These are phyloP conservation scores for Pseudonectria buxi DNA, from an alignment of 2,329 filamentous ascomycete genomes.

Conservation along the genomic window DNA sequence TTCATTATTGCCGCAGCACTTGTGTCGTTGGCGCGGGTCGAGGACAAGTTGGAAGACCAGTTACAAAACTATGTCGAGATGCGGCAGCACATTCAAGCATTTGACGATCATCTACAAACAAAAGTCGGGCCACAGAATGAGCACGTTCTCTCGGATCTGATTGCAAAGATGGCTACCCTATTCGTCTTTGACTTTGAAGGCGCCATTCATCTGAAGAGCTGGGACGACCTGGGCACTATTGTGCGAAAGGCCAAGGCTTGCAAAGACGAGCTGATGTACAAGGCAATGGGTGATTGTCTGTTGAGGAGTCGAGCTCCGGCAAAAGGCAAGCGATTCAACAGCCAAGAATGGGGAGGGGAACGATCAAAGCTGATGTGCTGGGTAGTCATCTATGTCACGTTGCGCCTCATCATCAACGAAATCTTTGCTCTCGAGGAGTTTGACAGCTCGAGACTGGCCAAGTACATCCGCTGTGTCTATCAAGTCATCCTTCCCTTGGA, in stretches of 20 bases:
- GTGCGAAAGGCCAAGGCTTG: slow-evolving; percentile 46
- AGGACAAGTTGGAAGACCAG: slow-evolving; percentile 43
- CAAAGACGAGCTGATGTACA: slow-evolving; percentile 41
- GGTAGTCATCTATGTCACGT: slow-evolving; percentile 42
- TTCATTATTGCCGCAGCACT: slow-evolving; percentile 55
- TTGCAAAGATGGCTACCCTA: slow-evolving; percentile 57
- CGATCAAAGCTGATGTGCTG: slow-evolving; percentile 1
- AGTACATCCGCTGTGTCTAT: slow-evolving; percentile 74
- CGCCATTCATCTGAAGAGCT: slow-evolving; percentile 57
- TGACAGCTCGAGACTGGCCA: slow-evolving; percentile 55
- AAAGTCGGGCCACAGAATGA: slow-evolving; percentile 35
- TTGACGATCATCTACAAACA: slow-evolving; percentile 41
- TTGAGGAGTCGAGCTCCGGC: slow-evolving; percentile 47
- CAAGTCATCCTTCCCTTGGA: slow-evolving; percentile 56
- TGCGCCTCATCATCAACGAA: slow-evolving; percentile 64
- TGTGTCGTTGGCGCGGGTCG: slow-evolving; percentile 44
- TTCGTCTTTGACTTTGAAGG: slow-evolving; percentile 77
- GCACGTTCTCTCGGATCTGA: slow-evolving; percentile 44
- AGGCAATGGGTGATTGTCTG: slow-evolving; percentile 60
- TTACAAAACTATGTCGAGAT: slow-evolving; percentile 56
- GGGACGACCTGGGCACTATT: slow-evolving; percentile 57
- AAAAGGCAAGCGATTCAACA: slow-evolving; percentile 35
- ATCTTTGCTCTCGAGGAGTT: slow-evolving; percentile 53
- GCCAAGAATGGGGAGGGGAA: not conserved
- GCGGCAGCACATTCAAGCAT: slow-evolving; percentile 54